These are phyloP conservation scores for Hypoxylon cercidicola DNA, from an alignment of 495 filamentous ascomycete species.

Conservation along the genomic window DNA sequence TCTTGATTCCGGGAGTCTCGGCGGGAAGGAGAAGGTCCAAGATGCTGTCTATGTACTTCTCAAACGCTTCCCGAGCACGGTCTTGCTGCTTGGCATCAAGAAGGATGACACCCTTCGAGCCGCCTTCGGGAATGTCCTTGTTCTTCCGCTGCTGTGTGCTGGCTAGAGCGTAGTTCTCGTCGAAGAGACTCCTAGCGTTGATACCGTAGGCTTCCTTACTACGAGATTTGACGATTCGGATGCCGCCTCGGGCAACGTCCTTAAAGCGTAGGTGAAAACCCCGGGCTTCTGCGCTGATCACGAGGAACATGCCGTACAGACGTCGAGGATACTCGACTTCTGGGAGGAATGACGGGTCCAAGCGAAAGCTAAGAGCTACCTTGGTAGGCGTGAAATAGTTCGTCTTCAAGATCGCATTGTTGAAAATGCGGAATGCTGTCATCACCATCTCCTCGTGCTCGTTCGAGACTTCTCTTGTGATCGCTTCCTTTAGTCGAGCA, in stretches of 20 bases:
- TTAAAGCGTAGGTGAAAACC: constrained; percentile 98
- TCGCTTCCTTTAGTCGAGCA: constrained; percentile 78
- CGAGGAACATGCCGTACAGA: constrained; percentile 97
- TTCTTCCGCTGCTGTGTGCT: constrained; percentile 99
- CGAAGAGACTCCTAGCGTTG: constrained; percentile 94
- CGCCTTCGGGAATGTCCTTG: constrained; percentile 99
- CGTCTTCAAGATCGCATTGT: constrained; percentile 89
- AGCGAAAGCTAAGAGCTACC: constrained; percentile 94
- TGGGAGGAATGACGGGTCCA: constrained; percentile 89
- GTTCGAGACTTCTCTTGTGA: constrained; percentile 82
- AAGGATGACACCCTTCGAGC: constrained; percentile 96
- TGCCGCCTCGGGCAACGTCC: constrained; percentile 96
- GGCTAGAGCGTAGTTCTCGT: constrained; percentile 98
- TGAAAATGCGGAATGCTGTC: constrained; percentile 96
- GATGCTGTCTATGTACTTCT: constrained; percentile 99
- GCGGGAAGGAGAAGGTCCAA: constrained; percentile 92
- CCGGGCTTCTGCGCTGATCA: constrained; percentile 95
- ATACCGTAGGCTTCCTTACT: constrained; percentile 95
- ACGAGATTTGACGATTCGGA: constrained; percentile 96
- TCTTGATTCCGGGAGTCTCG: constrained; percentile 94
- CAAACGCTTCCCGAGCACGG: constrained; percentile 89
- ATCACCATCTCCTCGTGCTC: constrained; percentile 99
- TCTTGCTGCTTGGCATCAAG: constrained; percentile 94
- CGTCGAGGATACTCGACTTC: constrained; percentile 92
- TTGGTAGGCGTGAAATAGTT: constrained; percentile 99